Evolutionary conservation across 352 stramenopile species (phyloP).

Genomic region (Pythium brachiatum): DNA sequence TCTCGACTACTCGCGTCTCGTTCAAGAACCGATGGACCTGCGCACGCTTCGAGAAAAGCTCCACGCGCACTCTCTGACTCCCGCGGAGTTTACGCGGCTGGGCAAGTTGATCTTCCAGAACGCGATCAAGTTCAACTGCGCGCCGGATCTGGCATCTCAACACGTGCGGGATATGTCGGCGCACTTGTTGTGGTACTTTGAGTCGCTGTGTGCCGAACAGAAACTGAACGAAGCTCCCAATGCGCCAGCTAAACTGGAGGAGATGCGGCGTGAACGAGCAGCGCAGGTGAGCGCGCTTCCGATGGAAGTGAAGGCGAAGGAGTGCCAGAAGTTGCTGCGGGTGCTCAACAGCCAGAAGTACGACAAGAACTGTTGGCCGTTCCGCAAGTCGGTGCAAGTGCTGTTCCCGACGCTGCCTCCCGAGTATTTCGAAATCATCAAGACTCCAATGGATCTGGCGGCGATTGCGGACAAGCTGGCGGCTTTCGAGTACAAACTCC

Average conservation of each 20-base stretch:
- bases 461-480: slow-evolving; percentile 70
- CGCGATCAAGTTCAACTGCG: slow-evolving; percentile 79
- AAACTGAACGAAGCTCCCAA: slow-evolving; percentile 30
- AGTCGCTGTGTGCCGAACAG: slow-evolving; percentile 72
- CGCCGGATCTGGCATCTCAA: slow-evolving; percentile 58
- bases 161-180: slow-evolving; percentile 82
- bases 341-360: slow-evolving; percentile 86
- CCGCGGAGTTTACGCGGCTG: slow-evolving; percentile 63
- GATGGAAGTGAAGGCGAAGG: slow-evolving; percentile 78
- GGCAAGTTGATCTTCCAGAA: slow-evolving; percentile 80
- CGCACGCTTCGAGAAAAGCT: slow-evolving; percentile 69
- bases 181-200: slow-evolving; percentile 83
- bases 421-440: slow-evolving; percentile 84
- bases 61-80: slow-evolving; percentile 44
- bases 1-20: slow-evolving; percentile 58
- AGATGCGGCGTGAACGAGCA: slow-evolving; percentile 52
- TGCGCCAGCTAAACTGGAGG: slow-evolving; percentile 30
- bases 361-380: slow-evolving; percentile 86
- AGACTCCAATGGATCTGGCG: slow-evolving; percentile 76
- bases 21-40: slow-evolving; percentile 81
- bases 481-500: slow-evolving; percentile 70
- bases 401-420: slow-evolving; percentile 68
- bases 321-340: slow-evolving; percentile 74
- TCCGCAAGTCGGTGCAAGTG: slow-evolving; percentile 71
- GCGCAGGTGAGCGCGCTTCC: slow-evolving; percentile 48